Evolutionary conservation across 495 filamentous ascomycete species (phyloP), one percentile per base, ranked within the genome.

Genomic region (Zalerion maritima): DNA sequence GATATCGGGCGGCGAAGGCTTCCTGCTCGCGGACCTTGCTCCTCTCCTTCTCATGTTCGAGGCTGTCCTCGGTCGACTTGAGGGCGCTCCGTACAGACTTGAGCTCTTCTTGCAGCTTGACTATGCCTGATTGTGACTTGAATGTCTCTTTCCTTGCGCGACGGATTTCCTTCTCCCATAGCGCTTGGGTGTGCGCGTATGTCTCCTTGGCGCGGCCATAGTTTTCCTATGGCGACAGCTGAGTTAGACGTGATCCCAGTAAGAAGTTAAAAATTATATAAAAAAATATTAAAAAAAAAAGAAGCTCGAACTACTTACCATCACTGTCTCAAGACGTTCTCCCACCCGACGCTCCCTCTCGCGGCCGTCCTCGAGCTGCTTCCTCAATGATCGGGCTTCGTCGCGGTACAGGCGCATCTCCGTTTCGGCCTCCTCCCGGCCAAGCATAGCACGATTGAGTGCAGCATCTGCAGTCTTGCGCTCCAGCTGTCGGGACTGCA

Each of bases 121-220:
- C 75, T 9, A 81, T 45, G 2, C 60, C 55, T 9, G 81, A 85
- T 8, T 81, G 81, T 3, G 77, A 70, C 28, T 82, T 87, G 58
- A 83, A 91, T 0, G 76, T 75, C 41, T 89, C 82, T 50, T 87
- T 91, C 18, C 79, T 62, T n/a, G 76, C 70, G 26, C 77, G 71
- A 25, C 79, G 60, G 20, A 87, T 73, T 46, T 91, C 83, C 42
- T 89, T 91, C 51, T 91, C 81, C 58, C 79, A 87, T 15, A 84
- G 52, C 14, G 70, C 46, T 46, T 78, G 64, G 32, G 80, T 75
- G 44, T 83, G 74, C 10, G 65, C 68, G 40, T 81, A 68, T 9
- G 75, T 75, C 45, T 87, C 79, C 56, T 87, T 85, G 10, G 67
- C 59, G 13, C 69, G 61, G 18, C 77, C 73, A 24, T 81, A 66